Conservation (phyloP, 768 basidiomycete genomes). For the Coprinopsis strossmayeri region DNA sequence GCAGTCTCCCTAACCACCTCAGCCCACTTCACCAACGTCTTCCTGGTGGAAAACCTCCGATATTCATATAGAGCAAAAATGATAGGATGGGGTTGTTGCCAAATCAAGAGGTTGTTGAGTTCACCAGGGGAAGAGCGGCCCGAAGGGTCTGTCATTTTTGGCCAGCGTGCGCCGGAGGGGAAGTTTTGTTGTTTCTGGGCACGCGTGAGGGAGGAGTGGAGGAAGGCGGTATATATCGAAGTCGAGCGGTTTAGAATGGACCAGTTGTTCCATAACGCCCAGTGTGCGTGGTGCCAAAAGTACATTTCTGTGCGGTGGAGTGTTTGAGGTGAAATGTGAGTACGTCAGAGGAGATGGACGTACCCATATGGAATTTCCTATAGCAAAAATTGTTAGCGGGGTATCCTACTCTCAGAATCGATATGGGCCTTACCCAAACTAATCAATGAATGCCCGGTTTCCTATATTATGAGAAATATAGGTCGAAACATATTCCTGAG, state of each 20-base stretch:
- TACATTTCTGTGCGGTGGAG: slow-evolving; percentile 33
- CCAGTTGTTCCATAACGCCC: slow-evolving; percentile 59
- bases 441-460: not conserved
- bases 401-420: not conserved
- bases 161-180: slow-evolving; percentile 51
- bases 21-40: slow-evolving; percentile 43
- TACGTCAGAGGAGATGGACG: not conserved
- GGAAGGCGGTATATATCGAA: slow-evolving; percentile 40
- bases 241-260: slow-evolving; percentile 42
- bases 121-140: slow-evolving; percentile 53
- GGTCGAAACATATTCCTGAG: not conserved
- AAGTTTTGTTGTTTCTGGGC: slow-evolving; percentile 50
- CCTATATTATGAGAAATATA: not conserved
- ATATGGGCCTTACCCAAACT: slow-evolving; percentile 30
- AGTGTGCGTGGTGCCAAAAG: slow-evolving; percentile 55
- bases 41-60: slow-evolving; percentile 33
- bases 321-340: not conserved
- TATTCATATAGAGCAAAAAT: slow-evolving; percentile 54
- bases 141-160: slow-evolving; percentile 57
- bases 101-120: slow-evolving; percentile 58
- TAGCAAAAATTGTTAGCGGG: not conserved
- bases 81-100: slow-evolving; percentile 57
- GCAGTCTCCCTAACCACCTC: slow-evolving; percentile 46
- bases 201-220: slow-evolving; percentile 36
- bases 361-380: slow-evolving; percentile 56